Percentiles rank a stretch among this genome's conserved stretches.
These are phyloP conservation scores for Earliella scabrosa DNA, from an alignment of 1,284 basidiomycete genomes.

Conservation along the genomic window DNA sequence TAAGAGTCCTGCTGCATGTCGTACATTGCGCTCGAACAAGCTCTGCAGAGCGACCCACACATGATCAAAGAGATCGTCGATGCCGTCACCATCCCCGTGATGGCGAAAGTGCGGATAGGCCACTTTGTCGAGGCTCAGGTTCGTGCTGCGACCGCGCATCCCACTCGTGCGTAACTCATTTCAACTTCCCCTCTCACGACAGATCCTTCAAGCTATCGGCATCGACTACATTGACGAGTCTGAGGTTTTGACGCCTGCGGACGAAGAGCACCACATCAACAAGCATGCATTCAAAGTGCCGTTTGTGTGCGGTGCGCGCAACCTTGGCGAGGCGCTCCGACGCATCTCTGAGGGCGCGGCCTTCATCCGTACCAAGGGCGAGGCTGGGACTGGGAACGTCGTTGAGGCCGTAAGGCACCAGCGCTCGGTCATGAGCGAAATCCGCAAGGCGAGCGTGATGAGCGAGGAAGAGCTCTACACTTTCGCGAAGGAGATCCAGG, in stretches of 20 bases:
- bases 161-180: background rate
- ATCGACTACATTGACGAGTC: constrained; percentile 99
- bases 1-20: constrained; percentile 38
- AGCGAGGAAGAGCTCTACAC: constrained; percentile 95
- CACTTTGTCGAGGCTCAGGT: constrained; percentile 97
- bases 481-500: constrained; percentile 92
- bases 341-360: constrained; percentile 98
- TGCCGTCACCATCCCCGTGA: constrained; percentile 90
- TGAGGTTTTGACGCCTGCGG: constrained; percentile 96
- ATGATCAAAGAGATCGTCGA: constrained; percentile 98
- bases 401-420: constrained; percentile 97
- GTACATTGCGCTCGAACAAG: constrained; percentile 4
- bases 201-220: constrained; percentile 94
- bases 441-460: constrained; percentile 86
- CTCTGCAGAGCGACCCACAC: constrained; percentile 82
- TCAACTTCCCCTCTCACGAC: constrained; percentile 1
- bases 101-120: constrained; percentile 96
- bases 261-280: constrained; percentile 84
- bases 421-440: constrained; percentile 83
- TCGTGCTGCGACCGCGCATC: constrained; percentile 8
- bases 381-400: constrained; percentile 97
- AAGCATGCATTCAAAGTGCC: constrained; percentile 93
- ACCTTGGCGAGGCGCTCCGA: constrained; percentile 91
- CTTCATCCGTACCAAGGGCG: constrained; percentile 97
- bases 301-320: constrained; percentile 81